Percentiles rank a stretch among this genome's conserved stretches.
Evolutionary conservation across 768 basidiomycete species (phyloP).

Genomic region (Strobilomyces confusus): DNA sequence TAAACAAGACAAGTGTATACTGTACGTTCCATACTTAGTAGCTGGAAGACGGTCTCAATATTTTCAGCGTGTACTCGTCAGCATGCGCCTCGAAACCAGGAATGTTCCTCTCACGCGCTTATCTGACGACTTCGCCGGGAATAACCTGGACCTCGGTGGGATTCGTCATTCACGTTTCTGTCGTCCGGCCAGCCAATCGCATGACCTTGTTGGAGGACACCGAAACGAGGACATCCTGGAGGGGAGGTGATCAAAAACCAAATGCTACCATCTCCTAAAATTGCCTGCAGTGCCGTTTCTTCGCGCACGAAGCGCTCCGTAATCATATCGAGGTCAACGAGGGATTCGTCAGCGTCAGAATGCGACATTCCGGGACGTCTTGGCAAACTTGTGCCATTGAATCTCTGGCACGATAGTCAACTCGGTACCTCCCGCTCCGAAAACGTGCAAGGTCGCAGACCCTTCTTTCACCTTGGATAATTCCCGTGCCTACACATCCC

Average conservation of each 20-base stretch:
- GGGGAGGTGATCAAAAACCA: slow-evolving; percentile 23
- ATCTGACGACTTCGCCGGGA: slow-evolving; percentile 46
- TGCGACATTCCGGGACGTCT: slow-evolving; percentile 63
- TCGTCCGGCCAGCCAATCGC: slow-evolving; percentile 40
- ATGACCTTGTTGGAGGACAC: slow-evolving; percentile 10
- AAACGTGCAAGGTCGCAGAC: slow-evolving; percentile 42
- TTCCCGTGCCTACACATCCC: slow-evolving; percentile 53
- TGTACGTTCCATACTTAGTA: no score
- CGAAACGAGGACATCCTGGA: background rate
- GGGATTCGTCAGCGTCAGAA: slow-evolving; percentile 49
- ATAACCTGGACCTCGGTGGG: slow-evolving; percentile 70
- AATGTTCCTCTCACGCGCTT: slow-evolving; percentile 16
- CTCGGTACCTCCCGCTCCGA: slow-evolving; percentile 46
- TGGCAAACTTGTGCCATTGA: slow-evolving; percentile 57
- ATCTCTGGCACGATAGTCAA: slow-evolving; percentile 51
- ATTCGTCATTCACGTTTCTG: slow-evolving; percentile 40
- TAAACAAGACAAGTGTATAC: background rate
- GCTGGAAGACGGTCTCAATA: no score
- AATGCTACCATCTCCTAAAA: slow-evolving; percentile 44
- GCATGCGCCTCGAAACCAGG: slow-evolving; percentile 6
- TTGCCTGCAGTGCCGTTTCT: slow-evolving; percentile 42
- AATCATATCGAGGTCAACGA: slow-evolving; percentile 47
- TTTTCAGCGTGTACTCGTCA: no score
- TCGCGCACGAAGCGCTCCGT: slow-evolving; percentile 41
- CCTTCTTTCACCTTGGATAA: slow-evolving; percentile 37